Evolutionary conservation across 2,329 filamentous ascomycete genomes (phyloP), one percentile per base, ranked within the genome.

Genomic region (Ophiostoma triangulosporum): DNA sequence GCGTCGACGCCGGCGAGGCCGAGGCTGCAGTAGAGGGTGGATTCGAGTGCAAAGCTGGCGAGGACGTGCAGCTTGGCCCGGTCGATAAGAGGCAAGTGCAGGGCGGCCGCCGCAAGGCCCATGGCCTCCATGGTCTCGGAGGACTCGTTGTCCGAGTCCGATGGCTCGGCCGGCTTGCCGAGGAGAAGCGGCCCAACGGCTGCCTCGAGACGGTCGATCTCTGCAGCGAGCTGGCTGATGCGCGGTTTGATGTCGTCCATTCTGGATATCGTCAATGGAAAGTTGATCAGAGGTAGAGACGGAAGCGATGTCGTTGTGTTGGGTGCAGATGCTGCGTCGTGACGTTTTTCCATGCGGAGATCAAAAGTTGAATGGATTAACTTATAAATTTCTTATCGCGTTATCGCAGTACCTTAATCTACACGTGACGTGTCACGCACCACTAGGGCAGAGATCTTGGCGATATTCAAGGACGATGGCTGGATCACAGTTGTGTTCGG

Each of bases 21-120:
- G 22, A 98, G 73, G 57, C 58, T 69, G 89, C 86, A 86, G 68
- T 95, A 97, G 7, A 98, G 71, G 9, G 95, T 72, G 0, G 90
- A 94, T 64, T 97, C 91, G 58, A 98, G 83, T 0, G 90, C 79
- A 66, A 97, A 98, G 17, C 88, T 85, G 51, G 84, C 76, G 20
- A 95, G 74, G n/a, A 93, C 83, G 65, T 94, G 88, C 56, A 96
- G 81, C 70, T 97, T 96, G 7, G 93, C 89, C 70, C 88, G 90
- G 72, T 97, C 91, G 57, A 98, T 76, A n/a, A 97, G 75, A 1
- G 91, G 90, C 27, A 97, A 75, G 64, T 88, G 88, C 53, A 81
- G 83, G 5, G 88, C 81, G 54, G 80, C 78, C 38, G 83, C 79
- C 50, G 80, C 73, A 43, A 48, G 50, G 36, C 49, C 40, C 40